phyloP scores from a whole-genome alignment of 192 early-diverging fungal species.

The Linnemannia elongata region DNA sequence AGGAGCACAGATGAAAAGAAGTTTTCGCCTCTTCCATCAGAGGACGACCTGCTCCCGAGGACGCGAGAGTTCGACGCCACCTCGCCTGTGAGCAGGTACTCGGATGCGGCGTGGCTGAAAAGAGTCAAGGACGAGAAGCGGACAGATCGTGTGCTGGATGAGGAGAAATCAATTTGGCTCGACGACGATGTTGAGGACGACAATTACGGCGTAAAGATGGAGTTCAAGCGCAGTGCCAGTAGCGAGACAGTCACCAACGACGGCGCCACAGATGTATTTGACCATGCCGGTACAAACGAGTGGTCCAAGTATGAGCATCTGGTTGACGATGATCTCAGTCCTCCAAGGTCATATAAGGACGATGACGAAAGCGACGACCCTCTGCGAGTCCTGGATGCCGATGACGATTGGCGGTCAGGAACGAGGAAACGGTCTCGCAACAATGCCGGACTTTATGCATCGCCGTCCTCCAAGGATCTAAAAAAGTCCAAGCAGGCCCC shows the following conservation, averaged over 20 bases:
- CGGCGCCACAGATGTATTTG: background rate
- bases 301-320: conserved; percentile 4
- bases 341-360: conserved; percentile 10
- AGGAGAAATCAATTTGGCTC: background rate
- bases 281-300: background rate
- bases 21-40: background rate
- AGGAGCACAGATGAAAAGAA: background rate
- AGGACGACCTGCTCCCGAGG: background rate
- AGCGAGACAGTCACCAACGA: background rate
- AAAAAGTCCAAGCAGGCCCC: background rate
- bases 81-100: background rate
- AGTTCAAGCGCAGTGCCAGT: background rate
- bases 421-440: background rate
- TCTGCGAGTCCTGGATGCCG: background rate
- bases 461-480: background rate
- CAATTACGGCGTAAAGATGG: background rate
- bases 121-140: background rate
- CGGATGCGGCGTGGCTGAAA: background rate
- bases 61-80: background rate
- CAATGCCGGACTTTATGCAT: background rate
- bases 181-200: background rate
- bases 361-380: conserved; percentile 8
- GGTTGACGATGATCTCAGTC: conserved; percentile 20
- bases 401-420: background rate
- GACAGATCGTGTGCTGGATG: background rate